Evolutionary conservation across 2,329 filamentous ascomycete genomes (phyloP).

Genomic region (Phyllachora maydis): DNA sequence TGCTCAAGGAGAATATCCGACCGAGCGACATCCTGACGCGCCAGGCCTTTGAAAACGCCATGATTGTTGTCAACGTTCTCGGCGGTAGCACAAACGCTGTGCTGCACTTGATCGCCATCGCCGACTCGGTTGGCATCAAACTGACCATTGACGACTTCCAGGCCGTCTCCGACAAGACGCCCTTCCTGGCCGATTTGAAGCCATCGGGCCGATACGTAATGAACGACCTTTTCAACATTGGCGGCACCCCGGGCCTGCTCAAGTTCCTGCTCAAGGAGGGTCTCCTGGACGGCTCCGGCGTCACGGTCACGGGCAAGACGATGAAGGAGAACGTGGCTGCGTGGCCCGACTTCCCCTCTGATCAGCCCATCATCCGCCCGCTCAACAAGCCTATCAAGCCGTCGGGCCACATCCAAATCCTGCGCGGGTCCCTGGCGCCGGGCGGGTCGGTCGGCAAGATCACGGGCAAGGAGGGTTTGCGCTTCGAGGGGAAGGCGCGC

Average conservation of each 20-base stretch:
- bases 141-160: slow-evolving; percentile 79
- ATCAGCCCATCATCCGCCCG: slow-evolving; percentile 66
- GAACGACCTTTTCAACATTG: slow-evolving; percentile 66
- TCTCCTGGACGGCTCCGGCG: slow-evolving; percentile 57
- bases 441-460: slow-evolving; percentile 83
- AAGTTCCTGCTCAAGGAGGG: slow-evolving; percentile 74
- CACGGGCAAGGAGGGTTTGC: slow-evolving; percentile 79
- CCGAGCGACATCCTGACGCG: slow-evolving; percentile 64
- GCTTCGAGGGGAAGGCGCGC: slow-evolving; percentile 59
- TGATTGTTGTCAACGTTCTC: slow-evolving; percentile 65
- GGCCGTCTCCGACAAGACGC: slow-evolving; percentile 55
- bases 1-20: slow-evolving; percentile 57
- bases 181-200: slow-evolving; percentile 67
- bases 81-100: slow-evolving; percentile 76
- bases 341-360: slow-evolving; percentile 52
- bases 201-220: slow-evolving; percentile 78
- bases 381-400: slow-evolving; percentile 69
- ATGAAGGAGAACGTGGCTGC: slow-evolving; percentile 65
- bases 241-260: slow-evolving; percentile 70
- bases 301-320: slow-evolving; percentile 79
- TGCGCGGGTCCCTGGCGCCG: slow-evolving; percentile 68
- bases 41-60: slow-evolving; percentile 67
- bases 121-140: slow-evolving; percentile 61
- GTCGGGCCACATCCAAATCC: slow-evolving; percentile 75
- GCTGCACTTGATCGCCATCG: slow-evolving; percentile 67